Percentiles rank a stretch among this genome's conserved stretches.
Evolutionary conservation across 192 early-diverging fungal species (phyloP).

Genomic region (Entophlyctis luteolus): DNA sequence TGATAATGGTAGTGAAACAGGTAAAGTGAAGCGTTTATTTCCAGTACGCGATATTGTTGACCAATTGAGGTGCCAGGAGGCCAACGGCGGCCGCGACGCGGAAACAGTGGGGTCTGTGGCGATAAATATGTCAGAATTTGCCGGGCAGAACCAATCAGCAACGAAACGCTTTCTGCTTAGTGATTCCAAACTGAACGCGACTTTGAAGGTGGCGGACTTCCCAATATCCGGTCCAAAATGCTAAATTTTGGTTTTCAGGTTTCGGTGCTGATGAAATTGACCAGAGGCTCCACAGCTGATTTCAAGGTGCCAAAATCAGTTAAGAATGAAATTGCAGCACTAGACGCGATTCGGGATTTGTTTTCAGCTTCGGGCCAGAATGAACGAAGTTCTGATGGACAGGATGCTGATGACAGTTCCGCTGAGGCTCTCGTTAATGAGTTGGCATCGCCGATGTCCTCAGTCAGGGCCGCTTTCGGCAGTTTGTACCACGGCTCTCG

Average conservation of each 20-base stretch:
- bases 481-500: not conserved
- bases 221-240: not conserved
- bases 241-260: not conserved
- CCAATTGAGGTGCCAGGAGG: constrained; percentile 38
- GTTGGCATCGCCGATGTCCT: not conserved
- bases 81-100: constrained; percentile 56
- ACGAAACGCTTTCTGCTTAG: constrained; percentile 43
- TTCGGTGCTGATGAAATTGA: constrained; percentile 21
- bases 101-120: constrained; percentile 63
- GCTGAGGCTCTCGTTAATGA: not conserved
- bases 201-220: constrained; percentile 55
- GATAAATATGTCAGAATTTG: constrained; percentile 80
- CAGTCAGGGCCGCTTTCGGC: too few relatives aligned
- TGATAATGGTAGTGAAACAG: constrained; percentile 68
- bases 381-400: not conserved
- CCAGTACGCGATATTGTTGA: too few relatives aligned
- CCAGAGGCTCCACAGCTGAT: not conserved
- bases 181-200: constrained; percentile 76
- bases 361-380: not conserved
- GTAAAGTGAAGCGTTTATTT: constrained; percentile 23
- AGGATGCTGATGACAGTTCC: not conserved
- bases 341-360: not conserved
- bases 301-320: constrained; percentile 2
- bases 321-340: not conserved
- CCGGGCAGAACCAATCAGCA: constrained; percentile 47